These are phyloP conservation scores for Cinchona pubescens DNA, from an alignment of 257 asterid genomes.

Conservation along the genomic window DNA sequence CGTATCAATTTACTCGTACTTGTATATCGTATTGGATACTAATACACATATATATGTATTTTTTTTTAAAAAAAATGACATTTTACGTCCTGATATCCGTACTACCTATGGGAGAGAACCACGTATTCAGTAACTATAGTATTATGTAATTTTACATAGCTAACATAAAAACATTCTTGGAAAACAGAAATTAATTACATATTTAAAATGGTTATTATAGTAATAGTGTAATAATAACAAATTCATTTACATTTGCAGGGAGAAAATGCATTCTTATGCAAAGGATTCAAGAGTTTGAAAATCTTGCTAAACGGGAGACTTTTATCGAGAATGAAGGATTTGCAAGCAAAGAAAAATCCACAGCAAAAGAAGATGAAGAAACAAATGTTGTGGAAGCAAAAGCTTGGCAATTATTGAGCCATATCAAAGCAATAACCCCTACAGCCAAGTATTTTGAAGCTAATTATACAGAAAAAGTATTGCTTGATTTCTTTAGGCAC, in stretches of 20 bases:
- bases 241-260: slow-evolving; percentile 19
- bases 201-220: too few species aligned
- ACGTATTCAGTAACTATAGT: too few species aligned
- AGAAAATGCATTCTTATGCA: slow-evolving; percentile 32
- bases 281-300: slow-evolving; percentile 28
- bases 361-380: background rate
- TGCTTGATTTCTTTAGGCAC: slow-evolving; percentile 51
- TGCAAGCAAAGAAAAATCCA: background rate
- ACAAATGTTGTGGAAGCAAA: slow-evolving; percentile 27
- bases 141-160: too few species aligned
- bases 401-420: slow-evolving; percentile 35
- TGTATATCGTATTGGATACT: too few species aligned
- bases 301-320: slow-evolving; percentile 7
- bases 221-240: too few species aligned
- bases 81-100: too few species aligned
- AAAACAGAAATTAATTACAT: too few species aligned
- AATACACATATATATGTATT: too few species aligned
- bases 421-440: slow-evolving; percentile 9
- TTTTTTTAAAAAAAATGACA: too few species aligned
- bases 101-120: too few species aligned
- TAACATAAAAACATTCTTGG: too few species aligned
- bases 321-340: background rate
- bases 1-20: too few species aligned
- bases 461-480: slow-evolving; percentile 9
- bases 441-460: background rate